phyloP scores from a whole-genome alignment of 78 protist genomes.

The Salpingoeca rosetta region DNA sequence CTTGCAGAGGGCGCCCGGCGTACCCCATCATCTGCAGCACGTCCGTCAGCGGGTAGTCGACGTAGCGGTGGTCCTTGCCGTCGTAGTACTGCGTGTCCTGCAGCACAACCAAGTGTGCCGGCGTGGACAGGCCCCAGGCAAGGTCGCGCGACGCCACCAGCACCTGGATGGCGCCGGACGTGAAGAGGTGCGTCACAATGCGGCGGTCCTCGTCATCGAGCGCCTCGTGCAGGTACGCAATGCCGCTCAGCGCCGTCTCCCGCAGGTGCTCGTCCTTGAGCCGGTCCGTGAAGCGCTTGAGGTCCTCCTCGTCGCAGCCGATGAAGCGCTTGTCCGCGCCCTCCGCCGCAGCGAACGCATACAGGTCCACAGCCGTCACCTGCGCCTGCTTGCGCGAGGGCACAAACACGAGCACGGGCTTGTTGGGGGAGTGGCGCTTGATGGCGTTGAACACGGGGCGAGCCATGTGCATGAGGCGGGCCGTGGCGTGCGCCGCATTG shows the following conservation, averaged over 20 bases:
- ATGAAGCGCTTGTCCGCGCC: background rate
- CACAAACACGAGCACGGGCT: slow-evolving; percentile 73
- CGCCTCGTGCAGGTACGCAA: slow-evolving; percentile 75
- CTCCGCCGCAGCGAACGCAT: slow-evolving; percentile 40
- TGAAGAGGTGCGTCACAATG: slow-evolving; percentile 32
- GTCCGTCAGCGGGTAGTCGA: slow-evolving; percentile 78
- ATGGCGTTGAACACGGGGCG: slow-evolving; percentile 73
- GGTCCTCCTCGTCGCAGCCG: background rate
- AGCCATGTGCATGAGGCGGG: slow-evolving; percentile 78
- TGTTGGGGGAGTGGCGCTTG: slow-evolving; percentile 18
- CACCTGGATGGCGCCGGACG: slow-evolving; percentile 50
- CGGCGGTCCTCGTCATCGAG: slow-evolving; percentile 35
- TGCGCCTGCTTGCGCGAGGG: slow-evolving; percentile 65
- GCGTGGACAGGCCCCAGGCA: slow-evolving; percentile 44
- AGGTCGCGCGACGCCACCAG: slow-evolving; percentile 27
- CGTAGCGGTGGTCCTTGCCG: slow-evolving; percentile 56
- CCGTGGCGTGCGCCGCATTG: slow-evolving; percentile 10
- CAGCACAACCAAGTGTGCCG: slow-evolving; percentile 24
- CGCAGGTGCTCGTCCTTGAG: background rate
- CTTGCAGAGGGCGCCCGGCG: slow-evolving; percentile 55
- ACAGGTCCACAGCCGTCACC: slow-evolving; percentile 52
- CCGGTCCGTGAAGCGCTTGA: background rate
- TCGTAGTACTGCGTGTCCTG: slow-evolving; percentile 14
- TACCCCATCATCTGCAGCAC: slow-evolving; percentile 91
- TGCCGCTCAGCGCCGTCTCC: slow-evolving; percentile 33